Evolutionary conservation across 75 land plant species (phyloP).

Genomic region (Pinus albicaulis): DNA sequence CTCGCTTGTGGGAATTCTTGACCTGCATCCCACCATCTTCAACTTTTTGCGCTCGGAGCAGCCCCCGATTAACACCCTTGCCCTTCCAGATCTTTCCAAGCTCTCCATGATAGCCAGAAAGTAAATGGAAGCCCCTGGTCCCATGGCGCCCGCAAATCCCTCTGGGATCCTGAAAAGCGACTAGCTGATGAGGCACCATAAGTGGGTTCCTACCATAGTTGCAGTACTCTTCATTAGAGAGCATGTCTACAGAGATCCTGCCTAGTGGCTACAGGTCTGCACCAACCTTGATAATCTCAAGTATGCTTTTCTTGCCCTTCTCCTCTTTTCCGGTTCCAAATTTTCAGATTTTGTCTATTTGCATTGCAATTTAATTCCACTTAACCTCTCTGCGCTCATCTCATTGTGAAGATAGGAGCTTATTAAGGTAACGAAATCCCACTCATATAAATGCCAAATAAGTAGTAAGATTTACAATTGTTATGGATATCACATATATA

Average conservation of each 20-base stretch:
- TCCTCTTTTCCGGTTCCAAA: background rate
- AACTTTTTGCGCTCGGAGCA: slow-evolving; percentile 68
- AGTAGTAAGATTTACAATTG: no score
- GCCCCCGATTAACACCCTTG: slow-evolving; percentile 92
- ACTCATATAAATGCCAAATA: no score
- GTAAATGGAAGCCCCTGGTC: slow-evolving; percentile 19
- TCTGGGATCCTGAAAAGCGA: slow-evolving; percentile 79
- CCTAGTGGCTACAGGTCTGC: slow-evolving; percentile 96
- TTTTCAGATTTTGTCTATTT: background rate
- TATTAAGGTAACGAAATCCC: no score
- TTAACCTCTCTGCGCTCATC: no score
- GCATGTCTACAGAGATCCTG: slow-evolving; percentile 79
- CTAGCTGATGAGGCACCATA: slow-evolving; percentile 91
- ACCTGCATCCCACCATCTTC: slow-evolving; percentile 74
- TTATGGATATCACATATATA: no score
- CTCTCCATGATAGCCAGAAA: slow-evolving; percentile 48
- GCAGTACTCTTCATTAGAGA: slow-evolving; percentile 67
- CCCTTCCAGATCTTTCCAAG: slow-evolving; percentile 85
- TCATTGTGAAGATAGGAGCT: no score
- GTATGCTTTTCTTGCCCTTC: slow-evolving; percentile 30
- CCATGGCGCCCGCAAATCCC: slow-evolving; percentile 22
- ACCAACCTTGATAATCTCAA: slow-evolving; percentile 82
- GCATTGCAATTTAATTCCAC: background rate
- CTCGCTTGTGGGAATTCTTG: slow-evolving; percentile 76
- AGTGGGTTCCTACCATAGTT: slow-evolving; percentile 75